A percentile compares a stretch with the other conserved stretches of the same genome.
Conservation (phyloP, 805 yeast species). For the Debaryomyces prosopidis region DNA sequence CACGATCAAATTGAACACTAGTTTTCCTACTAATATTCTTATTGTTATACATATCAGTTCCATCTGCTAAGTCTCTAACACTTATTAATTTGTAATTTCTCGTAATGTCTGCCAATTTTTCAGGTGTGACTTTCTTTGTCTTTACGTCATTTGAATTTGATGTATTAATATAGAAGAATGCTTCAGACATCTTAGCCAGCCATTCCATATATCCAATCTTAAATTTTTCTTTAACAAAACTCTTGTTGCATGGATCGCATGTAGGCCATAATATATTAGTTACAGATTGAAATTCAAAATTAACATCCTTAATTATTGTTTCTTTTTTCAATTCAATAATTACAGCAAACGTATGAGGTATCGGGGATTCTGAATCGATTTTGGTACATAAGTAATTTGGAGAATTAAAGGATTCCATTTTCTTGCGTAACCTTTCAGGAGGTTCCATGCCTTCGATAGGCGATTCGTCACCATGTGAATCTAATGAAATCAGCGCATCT, state of each 20-base stretch:
- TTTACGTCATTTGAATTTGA: conserved; percentile 45
- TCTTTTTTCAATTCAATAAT: conserved; percentile 46
- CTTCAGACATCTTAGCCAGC: conserved; percentile 42
- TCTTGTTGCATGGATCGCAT: conserved; percentile 50
- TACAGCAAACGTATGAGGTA: conserved; percentile 56
- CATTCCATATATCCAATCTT: conserved; percentile 50
- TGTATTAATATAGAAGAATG: conserved; percentile 44
- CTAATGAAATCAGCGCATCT: background rate
- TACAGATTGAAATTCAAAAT: conserved; percentile 43
- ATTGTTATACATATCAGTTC: conserved; percentile 16
- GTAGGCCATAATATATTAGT: conserved; percentile 54
- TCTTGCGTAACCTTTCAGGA: conserved; percentile 15
- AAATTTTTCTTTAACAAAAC: conserved; percentile 46
- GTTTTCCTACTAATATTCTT: conserved; percentile 14
- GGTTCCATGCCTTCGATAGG: too few species aligned
- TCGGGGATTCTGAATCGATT: conserved; percentile 40
- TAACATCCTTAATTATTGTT: conserved; percentile 35
- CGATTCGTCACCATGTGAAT: background rate
- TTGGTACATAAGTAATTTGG: conserved; percentile 38
- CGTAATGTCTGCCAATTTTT: conserved; percentile 44
- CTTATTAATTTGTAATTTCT: conserved; percentile 27
- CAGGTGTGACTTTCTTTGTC: conserved; percentile 40
- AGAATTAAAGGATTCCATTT: conserved; percentile 25
- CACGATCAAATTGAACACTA: conserved; percentile 8
- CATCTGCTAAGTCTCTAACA: conserved; percentile 14